phyloP scores from a whole-genome alignment of 2,329 filamentous ascomycete species.

The Elsinoe perseae region DNA sequence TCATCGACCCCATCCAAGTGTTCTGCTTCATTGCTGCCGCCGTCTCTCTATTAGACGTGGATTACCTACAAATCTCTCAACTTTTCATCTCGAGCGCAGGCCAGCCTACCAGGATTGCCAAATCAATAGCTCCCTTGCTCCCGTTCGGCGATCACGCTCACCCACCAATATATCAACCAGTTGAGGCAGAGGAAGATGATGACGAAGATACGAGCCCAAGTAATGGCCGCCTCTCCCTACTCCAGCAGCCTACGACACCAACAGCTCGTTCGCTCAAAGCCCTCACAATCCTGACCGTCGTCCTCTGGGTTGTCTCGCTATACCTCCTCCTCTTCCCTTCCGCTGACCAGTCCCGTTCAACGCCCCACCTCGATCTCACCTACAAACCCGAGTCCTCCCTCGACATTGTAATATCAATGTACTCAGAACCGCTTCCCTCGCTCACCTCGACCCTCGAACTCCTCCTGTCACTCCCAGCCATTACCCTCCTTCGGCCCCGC shows the following conservation, averaged over 20 bases:
- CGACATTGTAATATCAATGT: conserved; percentile 35
- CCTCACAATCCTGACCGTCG: conserved; percentile 1
- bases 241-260: background rate
- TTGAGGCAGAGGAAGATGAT: background rate
- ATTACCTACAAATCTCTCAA: background rate
- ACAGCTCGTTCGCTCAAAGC: background rate
- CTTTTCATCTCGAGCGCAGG: background rate
- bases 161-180: background rate
- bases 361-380: conserved; percentile 19
- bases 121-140: background rate
- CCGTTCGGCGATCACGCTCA: background rate
- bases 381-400: conserved; percentile 23
- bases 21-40: background rate
- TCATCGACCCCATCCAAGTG: background rate
- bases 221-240: background rate
- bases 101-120: background rate
- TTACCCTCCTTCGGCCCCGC: conserved; percentile 20
- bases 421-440: conserved; percentile 28
- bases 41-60: background rate
- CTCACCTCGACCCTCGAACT: conserved; percentile 24
- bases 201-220: background rate
- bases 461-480: conserved; percentile 22
- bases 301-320: background rate
- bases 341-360: background rate
- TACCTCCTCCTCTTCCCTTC: background rate